Base-by-base conservation (phyloP, 768 basidiomycete species). In the Tricholoma bakamatsutake region DNA sequence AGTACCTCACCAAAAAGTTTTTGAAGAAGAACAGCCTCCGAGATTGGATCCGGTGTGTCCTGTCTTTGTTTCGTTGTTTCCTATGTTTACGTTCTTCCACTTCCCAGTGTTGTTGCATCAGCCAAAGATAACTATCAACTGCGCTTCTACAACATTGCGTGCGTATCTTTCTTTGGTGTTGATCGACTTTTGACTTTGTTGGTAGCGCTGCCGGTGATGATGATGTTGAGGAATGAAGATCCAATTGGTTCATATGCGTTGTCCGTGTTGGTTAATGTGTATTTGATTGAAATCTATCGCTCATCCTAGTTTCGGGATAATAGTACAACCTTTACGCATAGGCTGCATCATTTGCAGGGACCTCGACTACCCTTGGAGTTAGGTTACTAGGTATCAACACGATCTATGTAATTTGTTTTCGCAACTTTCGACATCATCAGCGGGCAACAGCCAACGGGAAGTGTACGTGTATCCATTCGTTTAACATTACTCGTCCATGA, bases 1-100 rank as follows among this genome's bases (percentile, higher is more conserved):
- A 98, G 76, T 99, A 98, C 77, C 80, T 98, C 58, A 98, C 96
- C 60, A 98, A 98, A 83, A 96, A 96, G 80, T 95, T 93, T 82
- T 81, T 98, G 75, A 98, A 98, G 84, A 97, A 97, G 84, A 94
- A 95, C 77, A 76, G 80, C 45, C 81, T 97, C 65, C 87, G 94
- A 62, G 95, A 98, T 76, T 98, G 93, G 90, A 93, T 98, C 71
- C 94, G 93, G 84, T 87, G 60, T 50, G 77, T 69, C 13, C 15
- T 34, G n/a, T 12, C 31, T 45, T 43, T 24, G 5, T 27, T 51
- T 31, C 8, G 31, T 5, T 43, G 28, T 37, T 7, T 46, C 37
- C 18, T 46, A n/a, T 45, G n/a, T 60, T 46, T 53, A 43, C 55
- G 54, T 46, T 30, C 49, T 11, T 53, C 54, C 33, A 13, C 55